Evolutionary conservation across 2,329 filamentous ascomycete genomes (phyloP), one percentile per base, ranked within the genome.

Genomic region (Hymenoscyphus scutula): DNA sequence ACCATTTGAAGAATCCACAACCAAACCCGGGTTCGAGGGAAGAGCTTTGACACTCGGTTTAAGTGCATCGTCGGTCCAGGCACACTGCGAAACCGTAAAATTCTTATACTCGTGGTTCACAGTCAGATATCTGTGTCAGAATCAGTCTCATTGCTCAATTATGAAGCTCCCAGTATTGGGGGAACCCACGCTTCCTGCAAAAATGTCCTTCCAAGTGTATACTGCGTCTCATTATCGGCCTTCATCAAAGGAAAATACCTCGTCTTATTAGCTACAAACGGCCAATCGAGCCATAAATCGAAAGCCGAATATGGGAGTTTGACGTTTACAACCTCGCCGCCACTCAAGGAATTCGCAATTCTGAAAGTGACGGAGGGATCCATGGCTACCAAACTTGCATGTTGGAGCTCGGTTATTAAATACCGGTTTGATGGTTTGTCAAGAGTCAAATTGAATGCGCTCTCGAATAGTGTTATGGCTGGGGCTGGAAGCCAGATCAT

Each of bases 151-250:
- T 13, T 37, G 4, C 1, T 17, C 11, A 15, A 53, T 5, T 7
- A n/a, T n/a, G n/a, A n/a, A n/a, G n/a, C 11, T 17, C 8, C 4
- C 13, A 10, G n/a, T 5, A 15, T 48, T 10, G n/a, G 6, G 29
- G 11, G 30, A 56, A 59, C 63, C 58, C 37, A 69, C 61, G 73
- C 73, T 67, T 78, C 76, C 67, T 78, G 76, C 8, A 78, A 66
- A 61, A 78, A 77, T 3, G 69, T 70, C 54, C 76, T 70, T 5
- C 76, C 75, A 51, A 77, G 69, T 3, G 74, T 76, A 66, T 74
- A 76, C 62, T 76, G 73, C 27, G 72, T 72, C 8, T 68, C 65
- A 61, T 75, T 74, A 0, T 65, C 66, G 1, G 76, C 72, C 61
- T 63, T 69, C 45, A 73, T 72, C 10, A 78, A 60, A 3, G 76